Percentiles rank a stretch among this genome's conserved stretches.
These are phyloP conservation scores for Aspergillus caelatus DNA, from an alignment of 2,329 filamentous ascomycete genomes.

Conservation along the genomic window DNA sequence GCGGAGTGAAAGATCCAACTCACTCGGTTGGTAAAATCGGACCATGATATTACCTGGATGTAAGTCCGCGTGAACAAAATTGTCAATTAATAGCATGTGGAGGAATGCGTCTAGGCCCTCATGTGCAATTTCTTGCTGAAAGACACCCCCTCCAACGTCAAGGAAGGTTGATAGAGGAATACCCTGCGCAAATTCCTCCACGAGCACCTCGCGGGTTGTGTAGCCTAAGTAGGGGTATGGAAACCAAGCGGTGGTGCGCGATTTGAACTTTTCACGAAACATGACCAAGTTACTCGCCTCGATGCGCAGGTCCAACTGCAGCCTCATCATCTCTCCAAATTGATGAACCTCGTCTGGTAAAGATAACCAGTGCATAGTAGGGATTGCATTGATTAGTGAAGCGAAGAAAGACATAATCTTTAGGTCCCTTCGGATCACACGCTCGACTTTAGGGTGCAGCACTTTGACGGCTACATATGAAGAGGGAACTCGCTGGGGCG, in stretches of 20 bases:
- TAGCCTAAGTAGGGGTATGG: conserved; percentile 92
- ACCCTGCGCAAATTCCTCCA: conserved; percentile 94
- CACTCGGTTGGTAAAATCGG: conserved; percentile 85
- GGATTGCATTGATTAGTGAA: conserved; percentile 77
- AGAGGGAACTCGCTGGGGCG: conserved; percentile 81
- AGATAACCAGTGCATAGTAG: conserved; percentile 96
- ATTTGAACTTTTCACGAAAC: conserved; percentile 88
- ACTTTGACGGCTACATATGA: conserved; percentile 96
- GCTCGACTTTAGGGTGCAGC: conserved; percentile 86
- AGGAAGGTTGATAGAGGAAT: conserved; percentile 90
- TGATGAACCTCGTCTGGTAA: conserved; percentile 91
- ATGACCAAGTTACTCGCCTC: conserved; percentile 85
- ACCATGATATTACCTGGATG: conserved; percentile 99
- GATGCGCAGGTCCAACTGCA: conserved; percentile 94
- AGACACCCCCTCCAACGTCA: conserved; percentile 86
- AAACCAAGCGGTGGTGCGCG: conserved; percentile 92
- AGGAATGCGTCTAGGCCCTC: conserved; percentile 95
- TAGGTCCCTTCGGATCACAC: conserved; percentile 85
- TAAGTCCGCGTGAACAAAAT: conserved; percentile 94
- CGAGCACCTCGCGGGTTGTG: conserved; percentile 85
- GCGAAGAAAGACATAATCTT: conserved; percentile 95
- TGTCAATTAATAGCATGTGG: conserved; percentile 94
- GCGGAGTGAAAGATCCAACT: conserved; percentile 65
- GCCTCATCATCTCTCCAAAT: conserved; percentile 97
- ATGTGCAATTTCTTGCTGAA: conserved; percentile 90